phyloP scores from a whole-genome alignment of 78 protist genomes.

The Acrasis kona region DNA sequence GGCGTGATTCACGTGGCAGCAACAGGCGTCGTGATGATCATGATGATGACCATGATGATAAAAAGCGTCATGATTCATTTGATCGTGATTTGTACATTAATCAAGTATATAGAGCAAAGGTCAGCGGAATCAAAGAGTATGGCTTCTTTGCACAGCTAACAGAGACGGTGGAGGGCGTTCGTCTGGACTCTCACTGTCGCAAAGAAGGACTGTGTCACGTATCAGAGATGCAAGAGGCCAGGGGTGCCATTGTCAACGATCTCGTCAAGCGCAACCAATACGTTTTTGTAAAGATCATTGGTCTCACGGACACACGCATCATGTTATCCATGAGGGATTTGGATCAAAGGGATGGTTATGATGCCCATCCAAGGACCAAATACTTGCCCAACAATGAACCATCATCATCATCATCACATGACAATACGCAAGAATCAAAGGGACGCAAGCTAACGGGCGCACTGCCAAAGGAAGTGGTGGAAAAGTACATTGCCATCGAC shows the following conservation, averaged over 20 bases:
- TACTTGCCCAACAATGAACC: too few species aligned
- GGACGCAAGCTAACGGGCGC: too few species aligned
- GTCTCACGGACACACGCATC: not conserved
- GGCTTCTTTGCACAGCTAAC: not conserved
- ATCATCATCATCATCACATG: too few species aligned
- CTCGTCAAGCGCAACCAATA: not conserved
- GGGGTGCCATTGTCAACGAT: not conserved
- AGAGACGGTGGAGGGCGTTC: not conserved
- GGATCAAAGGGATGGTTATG: not conserved
- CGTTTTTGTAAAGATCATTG: not conserved
- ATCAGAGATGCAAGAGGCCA: not conserved
- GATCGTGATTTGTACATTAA: not conserved
- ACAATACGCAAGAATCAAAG: too few species aligned
- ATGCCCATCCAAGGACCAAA: too few species aligned
- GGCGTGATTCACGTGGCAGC: not conserved
- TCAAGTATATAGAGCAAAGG: not conserved
- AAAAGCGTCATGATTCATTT: not conserved
- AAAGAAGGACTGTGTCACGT: not conserved
- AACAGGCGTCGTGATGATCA: not conserved
- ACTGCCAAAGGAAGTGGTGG: too few species aligned
- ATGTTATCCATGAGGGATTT: not conserved
- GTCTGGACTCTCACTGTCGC: too few species aligned
- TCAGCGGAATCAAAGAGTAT: not conserved
- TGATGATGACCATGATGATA: not conserved
- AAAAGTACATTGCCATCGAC: too few species aligned